Evolutionary conservation across 495 filamentous ascomycete species (phyloP), one percentile per base, ranked within the genome.

Genomic region (Elasticomyces elasticus): DNA sequence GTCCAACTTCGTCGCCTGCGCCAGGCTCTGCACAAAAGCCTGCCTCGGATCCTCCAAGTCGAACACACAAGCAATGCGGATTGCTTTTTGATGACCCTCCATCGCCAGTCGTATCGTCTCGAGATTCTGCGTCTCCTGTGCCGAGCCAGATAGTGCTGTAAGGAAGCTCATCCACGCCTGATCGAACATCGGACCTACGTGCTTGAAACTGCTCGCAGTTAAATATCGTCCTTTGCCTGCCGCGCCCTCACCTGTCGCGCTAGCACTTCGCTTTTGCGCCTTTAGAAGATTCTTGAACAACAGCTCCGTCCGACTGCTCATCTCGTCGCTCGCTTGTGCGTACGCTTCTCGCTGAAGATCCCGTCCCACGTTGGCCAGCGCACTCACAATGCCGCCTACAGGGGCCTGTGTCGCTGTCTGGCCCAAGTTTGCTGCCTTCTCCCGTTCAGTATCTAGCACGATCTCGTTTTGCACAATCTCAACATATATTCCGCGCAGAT

Each of bases 81-180:
- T 91, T 0, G 91, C 86, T 47, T 96, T 75, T 67, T 90, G 94
- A 74, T 95, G 85, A 2, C 92, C 92, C 64, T 97, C 92, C 74
- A 97, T 83, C 64, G 94, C 96, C 4, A 94, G 71, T 63, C 81
- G 84, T 64, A 96, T 89, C 19, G 87, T 86, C 61, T 95, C 87
- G 19, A 95, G 74, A 64, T 95, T 92, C 49, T 94, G 85, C 0
- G 87, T 86, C 64, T 91, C 87, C 62, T 95, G 91, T 69, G 89
- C 89, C 54, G 89, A 82, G 25, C 86, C 89, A 2, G 92, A 95
- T 24, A 97, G 76, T 0, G 88, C 88, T 10, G 89, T 95, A 64
- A 97, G 83, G 70, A 95, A 94, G 19, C 91, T 92, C 91, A 96
- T 99, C 92, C 92, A 99, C 0, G 87, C 94, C 15, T 95, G 90